Conservation (phyloP, 2,329 filamentous ascomycete species). For the Colletotrichum godetiae region DNA sequence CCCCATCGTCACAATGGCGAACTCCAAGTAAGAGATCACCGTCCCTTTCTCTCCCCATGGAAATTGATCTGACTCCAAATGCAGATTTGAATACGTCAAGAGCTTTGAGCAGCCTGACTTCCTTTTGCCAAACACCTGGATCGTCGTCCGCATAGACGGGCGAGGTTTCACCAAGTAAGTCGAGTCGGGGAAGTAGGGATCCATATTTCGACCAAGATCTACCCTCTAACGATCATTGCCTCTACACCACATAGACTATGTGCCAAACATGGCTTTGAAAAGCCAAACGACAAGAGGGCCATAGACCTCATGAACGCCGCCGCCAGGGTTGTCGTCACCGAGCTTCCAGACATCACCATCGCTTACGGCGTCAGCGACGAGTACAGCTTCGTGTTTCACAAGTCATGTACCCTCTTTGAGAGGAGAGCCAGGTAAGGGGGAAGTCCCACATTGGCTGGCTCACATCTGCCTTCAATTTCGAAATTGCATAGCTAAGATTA, state of each 20-base stretch:
- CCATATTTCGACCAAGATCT: neutral
- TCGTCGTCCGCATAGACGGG: conserved; percentile 93
- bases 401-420: conserved; percentile 85
- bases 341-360: conserved; percentile 85
- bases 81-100: conserved; percentile 93
- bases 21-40: conserved; percentile 60
- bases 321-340: conserved; percentile 84
- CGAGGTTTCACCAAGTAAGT: conserved; percentile 91
- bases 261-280: conserved; percentile 84
- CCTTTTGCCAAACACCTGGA: conserved; percentile 92
- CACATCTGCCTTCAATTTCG: neutral
- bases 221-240: neutral
- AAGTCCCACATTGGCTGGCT: too few species aligned
- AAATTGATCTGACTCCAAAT: conserved; percentile 12
- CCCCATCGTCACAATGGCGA: conserved; percentile 56
- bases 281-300: conserved; percentile 91
- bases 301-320: conserved; percentile 95
- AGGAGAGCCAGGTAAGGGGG: conserved; percentile 75
- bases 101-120: conserved; percentile 85
- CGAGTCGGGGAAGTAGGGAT: neutral
- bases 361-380: conserved; percentile 97
- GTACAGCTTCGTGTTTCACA: conserved; percentile 93
- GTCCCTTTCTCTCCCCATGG: neutral
- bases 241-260: conserved; percentile 73
- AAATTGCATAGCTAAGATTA: neutral